Evolutionary conservation across 2,329 filamentous ascomycete species (phyloP), one percentile per base, ranked within the genome.

Genomic region (Cladophialophora exuberans): DNA sequence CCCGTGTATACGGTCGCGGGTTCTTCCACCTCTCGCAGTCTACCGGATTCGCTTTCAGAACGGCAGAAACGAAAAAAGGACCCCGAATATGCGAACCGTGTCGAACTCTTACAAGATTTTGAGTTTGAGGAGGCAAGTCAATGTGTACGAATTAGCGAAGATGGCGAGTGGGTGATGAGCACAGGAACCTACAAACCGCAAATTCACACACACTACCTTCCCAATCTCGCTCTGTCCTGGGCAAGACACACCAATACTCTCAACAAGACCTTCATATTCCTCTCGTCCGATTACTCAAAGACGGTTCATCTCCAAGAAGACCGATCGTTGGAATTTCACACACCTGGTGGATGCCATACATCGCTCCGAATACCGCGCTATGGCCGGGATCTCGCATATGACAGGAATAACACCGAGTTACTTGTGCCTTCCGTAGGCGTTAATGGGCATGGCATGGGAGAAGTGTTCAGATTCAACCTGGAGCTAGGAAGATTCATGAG

Each of bases 91-190:
- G 87, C 92, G 61, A 96, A 91, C 71, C 88, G 94, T 62, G 87
- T 99, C 65, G 94, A 99, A 73, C 80, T 99, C 54, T 82, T 99
- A 31, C 94, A 99, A 68, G 94, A 99, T 69, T 99, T 99, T 72
- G 92, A 95, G 69, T 97, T 99, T 67, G 92, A 97, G 67, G 92
- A 96, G 74, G 93, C 95, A 35, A 96, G 91, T 69, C 84, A 87
- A 64, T 97, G 93, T 69, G 84, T 99, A 60, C 84, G 90, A 45
- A 84, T 94, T 60, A 96, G 90, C 65, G 92, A 96, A 55, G 94
- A 99, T 82, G 93, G 93, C 44, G 87, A 97, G 69, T 99, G 94
- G 92, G 85, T 94, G 35, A 94, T 97, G 89, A 95, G 89, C 67
- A 95, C 92, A 48, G 91, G 83, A 62, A 86, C 83, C 26, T 86